phyloP scores from a whole-genome alignment of 805 yeast genomes.

The Yamadazyma philogaea region DNA sequence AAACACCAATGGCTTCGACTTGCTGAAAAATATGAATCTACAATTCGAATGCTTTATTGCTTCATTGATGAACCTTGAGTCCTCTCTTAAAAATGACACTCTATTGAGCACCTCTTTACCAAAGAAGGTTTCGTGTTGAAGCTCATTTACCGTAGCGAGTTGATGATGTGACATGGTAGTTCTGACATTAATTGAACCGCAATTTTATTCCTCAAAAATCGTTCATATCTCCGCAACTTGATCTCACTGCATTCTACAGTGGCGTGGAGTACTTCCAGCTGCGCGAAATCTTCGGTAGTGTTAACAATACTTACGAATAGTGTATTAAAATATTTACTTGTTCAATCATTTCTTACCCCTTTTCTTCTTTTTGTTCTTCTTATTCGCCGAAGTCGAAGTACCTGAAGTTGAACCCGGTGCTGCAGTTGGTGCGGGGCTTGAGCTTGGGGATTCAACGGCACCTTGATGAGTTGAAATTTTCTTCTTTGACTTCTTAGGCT shows the following conservation, averaged over 20 bases:
- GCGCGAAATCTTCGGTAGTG: no score
- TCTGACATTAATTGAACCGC: slow-evolving; percentile 6
- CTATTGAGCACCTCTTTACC: slow-evolving; percentile 58
- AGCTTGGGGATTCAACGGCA: slow-evolving; percentile 17
- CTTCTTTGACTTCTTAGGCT: slow-evolving; percentile 66
- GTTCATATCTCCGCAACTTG: slow-evolving; percentile 7
- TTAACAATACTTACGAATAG: no score
- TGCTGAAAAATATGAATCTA: slow-evolving; percentile 44
- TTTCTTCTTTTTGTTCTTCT: slow-evolving; percentile 22
- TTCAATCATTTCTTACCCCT: slow-evolving; percentile 23
- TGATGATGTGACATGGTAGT: slow-evolving; percentile 18
- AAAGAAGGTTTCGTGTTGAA: slow-evolving; percentile 31
- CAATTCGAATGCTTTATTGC: slow-evolving; percentile 47
- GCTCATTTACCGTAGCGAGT: slow-evolving; percentile 13
- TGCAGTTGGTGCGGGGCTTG: slow-evolving; percentile 10
- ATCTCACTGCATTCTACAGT: no score
- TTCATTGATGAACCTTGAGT: slow-evolving; percentile 46
- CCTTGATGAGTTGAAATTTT: slow-evolving; percentile 28
- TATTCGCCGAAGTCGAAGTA: slow-evolving; percentile 3
- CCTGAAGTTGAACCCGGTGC: slow-evolving; percentile 11
- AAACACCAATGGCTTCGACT: slow-evolving; percentile 31
- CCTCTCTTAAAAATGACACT: slow-evolving; percentile 60
- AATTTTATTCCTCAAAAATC: slow-evolving; percentile 10
- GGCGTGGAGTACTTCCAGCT: no score
- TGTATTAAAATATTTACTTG: neutral